Evolutionary conservation across 371 early-diverging fungal species (phyloP), one percentile per base, ranked within the genome.

Genomic region (Mucor lusitanicus): DNA sequence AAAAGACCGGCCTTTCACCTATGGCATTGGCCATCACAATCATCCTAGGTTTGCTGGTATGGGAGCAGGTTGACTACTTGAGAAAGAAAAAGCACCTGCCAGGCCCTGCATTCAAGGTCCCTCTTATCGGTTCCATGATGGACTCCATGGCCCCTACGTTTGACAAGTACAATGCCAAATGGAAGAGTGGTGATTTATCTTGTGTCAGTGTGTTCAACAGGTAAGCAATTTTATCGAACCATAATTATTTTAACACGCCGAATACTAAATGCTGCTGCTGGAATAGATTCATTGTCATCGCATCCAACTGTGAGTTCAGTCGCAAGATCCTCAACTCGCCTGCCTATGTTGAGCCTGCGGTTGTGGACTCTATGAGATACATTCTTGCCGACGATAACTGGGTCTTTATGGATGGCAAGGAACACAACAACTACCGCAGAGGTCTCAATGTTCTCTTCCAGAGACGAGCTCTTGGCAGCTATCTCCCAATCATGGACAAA

Each of bases 251-350:
- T 55, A 19, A 53, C n/a, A 25, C 32, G 6, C 33, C 30, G 25
- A n/a, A 55, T 19, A 30, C 3, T 55, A 17, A 55, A 55, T n/a
- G n/a, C 8, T 35, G 50, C 42, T 3, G 21, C 19, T n/a, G n/a
- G n/a, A 21, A 37, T 54, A 73, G 74, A 27, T 73, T 73, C n/a
- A 73, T 73, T 64, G 74, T 73, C 25, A 73, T 73, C 33, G 74
- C 74, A 5, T 69, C 74, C 19, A 73, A 70, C 23, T 73, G 74
- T 19, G 74, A 73, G 44, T 63, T 73, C 13, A 70, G 70, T 35
- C 70, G 74, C 11, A 73, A 70, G 30, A 67, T 73, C 28, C 64
- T 73, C 33, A 73, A 73, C 32, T 61, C 74, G 7, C 74, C 74
- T 27, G 54, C 50, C 15, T 70, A 53, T 63, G 67, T 69, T 17